phyloP scores from a whole-genome alignment of 768 basidiomycete genomes.

The Agaricus subrufescens region DNA sequence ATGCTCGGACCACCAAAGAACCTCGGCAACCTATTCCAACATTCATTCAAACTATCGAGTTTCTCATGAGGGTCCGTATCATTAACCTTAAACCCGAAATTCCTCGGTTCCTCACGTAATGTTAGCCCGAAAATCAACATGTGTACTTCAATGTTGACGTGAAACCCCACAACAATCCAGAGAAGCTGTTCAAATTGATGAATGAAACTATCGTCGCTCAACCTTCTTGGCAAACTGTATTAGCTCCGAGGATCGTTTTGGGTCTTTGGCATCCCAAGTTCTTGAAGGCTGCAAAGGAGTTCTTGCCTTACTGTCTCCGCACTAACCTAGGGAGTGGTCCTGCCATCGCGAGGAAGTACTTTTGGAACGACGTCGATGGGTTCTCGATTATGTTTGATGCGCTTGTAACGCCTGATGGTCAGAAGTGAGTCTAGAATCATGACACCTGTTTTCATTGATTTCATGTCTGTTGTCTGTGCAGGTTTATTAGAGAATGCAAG shows the following conservation, averaged over 20 bases:
- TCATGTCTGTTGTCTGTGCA: constrained; percentile 16
- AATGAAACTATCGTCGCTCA: constrained; percentile 59
- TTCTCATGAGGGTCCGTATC: constrained; percentile 65
- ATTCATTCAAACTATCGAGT: constrained; percentile 75
- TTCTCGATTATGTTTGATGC: constrained; percentile 81
- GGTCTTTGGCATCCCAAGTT: constrained; percentile 94
- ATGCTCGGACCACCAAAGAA: constrained; percentile 72
- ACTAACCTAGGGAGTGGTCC: constrained; percentile 81
- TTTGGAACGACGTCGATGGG: constrained; percentile 82
- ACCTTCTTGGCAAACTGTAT: constrained; percentile 63
- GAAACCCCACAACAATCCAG: constrained; percentile 90
- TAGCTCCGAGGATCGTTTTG: constrained; percentile 78
- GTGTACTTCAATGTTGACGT: constrained; percentile 88
- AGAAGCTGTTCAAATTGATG: constrained; percentile 79
- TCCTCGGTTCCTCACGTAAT: not conserved
- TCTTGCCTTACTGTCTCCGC: constrained; percentile 78
- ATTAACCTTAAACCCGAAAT: not conserved
- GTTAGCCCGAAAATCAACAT: constrained; percentile 68
- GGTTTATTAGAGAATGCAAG: constrained; percentile 82
- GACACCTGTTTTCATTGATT: not conserved
- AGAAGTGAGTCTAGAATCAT: constrained; percentile 41
- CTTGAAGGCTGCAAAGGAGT: constrained; percentile 65
- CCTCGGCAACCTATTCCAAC: constrained; percentile 88
- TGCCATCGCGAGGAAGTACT: constrained; percentile 73
- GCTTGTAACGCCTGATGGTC: constrained; percentile 70